Evolutionary conservation across 257 asterid genomes (phyloP).

Genomic region (Sherardia arvensis): DNA sequence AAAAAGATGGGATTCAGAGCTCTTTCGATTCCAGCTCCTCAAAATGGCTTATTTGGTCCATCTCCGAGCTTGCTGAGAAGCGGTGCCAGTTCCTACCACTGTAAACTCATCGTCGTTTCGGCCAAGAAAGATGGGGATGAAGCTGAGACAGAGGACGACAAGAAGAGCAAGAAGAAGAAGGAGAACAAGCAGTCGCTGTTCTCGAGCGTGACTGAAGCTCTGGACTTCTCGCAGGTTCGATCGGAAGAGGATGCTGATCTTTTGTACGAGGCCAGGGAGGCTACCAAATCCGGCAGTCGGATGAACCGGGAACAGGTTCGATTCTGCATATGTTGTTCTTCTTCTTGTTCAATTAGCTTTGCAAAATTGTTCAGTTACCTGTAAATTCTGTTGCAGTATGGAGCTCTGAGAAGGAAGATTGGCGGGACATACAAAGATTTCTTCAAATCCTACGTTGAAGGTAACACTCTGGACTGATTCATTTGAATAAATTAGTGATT

Average conservation of each 20-base stretch:
- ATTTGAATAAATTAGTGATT: background rate
- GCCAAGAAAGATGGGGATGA: constrained; percentile 32
- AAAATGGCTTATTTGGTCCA: constrained; percentile 24
- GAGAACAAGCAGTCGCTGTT: constrained; percentile 51
- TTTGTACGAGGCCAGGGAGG: constrained; percentile 58
- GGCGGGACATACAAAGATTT: constrained; percentile 97
- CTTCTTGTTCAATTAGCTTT: background rate
- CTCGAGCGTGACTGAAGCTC: constrained; percentile 63
- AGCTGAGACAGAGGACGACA: constrained; percentile 18
- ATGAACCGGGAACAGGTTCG: constrained; percentile 74
- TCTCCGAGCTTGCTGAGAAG: background rate
- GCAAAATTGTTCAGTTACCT: background rate
- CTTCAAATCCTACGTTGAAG: constrained; percentile 94
- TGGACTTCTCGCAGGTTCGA: constrained; percentile 80
- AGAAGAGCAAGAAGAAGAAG: background rate
- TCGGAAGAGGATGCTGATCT: constrained; percentile 72
- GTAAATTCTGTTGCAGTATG: constrained; percentile 44
- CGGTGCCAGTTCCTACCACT: background rate
- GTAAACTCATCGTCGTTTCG: constrained; percentile 22
- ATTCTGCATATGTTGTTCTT: background rate
- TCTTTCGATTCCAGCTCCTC: constrained; percentile 45
- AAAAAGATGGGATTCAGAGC: constrained; percentile 46
- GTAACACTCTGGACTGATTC: constrained; percentile 27
- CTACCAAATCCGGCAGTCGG: constrained; percentile 58
- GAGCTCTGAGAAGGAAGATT: constrained; percentile 94